Evolutionary conservation across 2,329 filamentous ascomycete species (phyloP).

Genomic region (Exophiala sp.): DNA sequence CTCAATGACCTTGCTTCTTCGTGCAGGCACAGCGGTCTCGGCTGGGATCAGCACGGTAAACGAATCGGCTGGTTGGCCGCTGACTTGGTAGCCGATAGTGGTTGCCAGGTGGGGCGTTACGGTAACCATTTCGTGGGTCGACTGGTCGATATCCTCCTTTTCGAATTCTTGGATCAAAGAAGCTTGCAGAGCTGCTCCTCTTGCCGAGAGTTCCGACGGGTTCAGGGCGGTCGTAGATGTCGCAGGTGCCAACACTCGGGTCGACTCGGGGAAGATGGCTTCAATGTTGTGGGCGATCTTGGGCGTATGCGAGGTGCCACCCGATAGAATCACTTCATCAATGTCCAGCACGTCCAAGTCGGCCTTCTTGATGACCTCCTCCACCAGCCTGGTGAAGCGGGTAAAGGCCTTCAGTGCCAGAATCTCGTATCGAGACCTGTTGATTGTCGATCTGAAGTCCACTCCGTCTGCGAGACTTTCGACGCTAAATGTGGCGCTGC

Average conservation of each 20-base stretch:
- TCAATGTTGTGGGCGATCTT: slow-evolving; percentile 79
- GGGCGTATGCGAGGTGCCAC: slow-evolving; percentile 87
- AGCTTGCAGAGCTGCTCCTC: slow-evolving; percentile 92
- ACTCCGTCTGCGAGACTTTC: slow-evolving; percentile 84
- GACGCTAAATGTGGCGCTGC: slow-evolving; percentile 84
- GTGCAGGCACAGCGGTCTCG: slow-evolving; percentile 84
- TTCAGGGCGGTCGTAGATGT: slow-evolving; percentile 75
- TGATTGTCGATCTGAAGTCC: slow-evolving; percentile 88
- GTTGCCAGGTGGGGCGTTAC: slow-evolving; percentile 85
- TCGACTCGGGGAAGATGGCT: slow-evolving; percentile 73
- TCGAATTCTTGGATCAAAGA: slow-evolving; percentile 94
- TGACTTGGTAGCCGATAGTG: slow-evolving; percentile 66
- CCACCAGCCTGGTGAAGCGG: slow-evolving; percentile 78
- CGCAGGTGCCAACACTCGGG: slow-evolving; percentile 73
- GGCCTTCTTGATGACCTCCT: slow-evolving; percentile 84
- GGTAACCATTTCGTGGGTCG: slow-evolving; percentile 89
- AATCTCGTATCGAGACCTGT: slow-evolving; percentile 88
- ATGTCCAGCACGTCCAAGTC: slow-evolving; percentile 86
- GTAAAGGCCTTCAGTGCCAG: slow-evolving; percentile 79
- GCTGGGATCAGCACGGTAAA: slow-evolving; percentile 77
- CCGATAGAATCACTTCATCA: slow-evolving; percentile 88
- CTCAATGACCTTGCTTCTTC: slow-evolving; percentile 72
- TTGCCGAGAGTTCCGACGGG: slow-evolving; percentile 80
- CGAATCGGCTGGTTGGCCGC: slow-evolving; percentile 37
- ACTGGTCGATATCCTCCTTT: slow-evolving; percentile 86